Evolutionary conservation across 2,329 filamentous ascomycete genomes (phyloP).

Genomic region (Aspergillus sp.): DNA sequence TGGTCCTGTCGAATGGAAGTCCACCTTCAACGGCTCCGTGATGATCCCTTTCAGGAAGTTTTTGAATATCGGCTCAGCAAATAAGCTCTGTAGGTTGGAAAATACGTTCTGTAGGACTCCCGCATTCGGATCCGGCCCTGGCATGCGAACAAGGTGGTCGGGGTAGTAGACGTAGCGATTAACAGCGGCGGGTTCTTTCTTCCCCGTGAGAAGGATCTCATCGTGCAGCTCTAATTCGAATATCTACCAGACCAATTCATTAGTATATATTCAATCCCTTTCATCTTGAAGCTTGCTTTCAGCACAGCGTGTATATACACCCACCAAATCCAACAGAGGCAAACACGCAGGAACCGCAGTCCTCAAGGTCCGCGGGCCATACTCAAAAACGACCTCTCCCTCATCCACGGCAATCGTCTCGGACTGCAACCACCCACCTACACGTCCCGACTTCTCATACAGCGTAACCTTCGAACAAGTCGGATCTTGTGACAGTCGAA

Average conservation of each 20-base stretch:
- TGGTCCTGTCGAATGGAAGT: slow-evolving; percentile 25
- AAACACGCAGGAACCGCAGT: slow-evolving; percentile 51
- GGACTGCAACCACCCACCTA: slow-evolving; percentile 81
- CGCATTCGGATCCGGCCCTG: slow-evolving; percentile 32
- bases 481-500: slow-evolving; percentile 64
- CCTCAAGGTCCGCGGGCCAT: slow-evolving; percentile 70
- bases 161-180: slow-evolving; percentile 84
- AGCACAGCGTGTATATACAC: slow-evolving; percentile 13
- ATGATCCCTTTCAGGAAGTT: slow-evolving; percentile 34
- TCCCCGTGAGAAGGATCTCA: slow-evolving; percentile 49
- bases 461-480: slow-evolving; percentile 65
- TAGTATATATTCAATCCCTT: slow-evolving; percentile 9
- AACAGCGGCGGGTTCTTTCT: slow-evolving; percentile 43
- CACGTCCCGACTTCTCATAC: slow-evolving; percentile 61
- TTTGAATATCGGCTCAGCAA: slow-evolving; percentile 50
- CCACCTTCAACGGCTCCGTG: slow-evolving; percentile 22
- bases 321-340: slow-evolving; percentile 63
- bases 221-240: slow-evolving; percentile 49
- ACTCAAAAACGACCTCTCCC: slow-evolving; percentile 65
- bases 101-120: slow-evolving; percentile 20
- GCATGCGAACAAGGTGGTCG: slow-evolving; percentile 64
- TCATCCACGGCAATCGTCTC: slow-evolving; percentile 52
- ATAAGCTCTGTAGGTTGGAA: slow-evolving; percentile 26
- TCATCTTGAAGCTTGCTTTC: not conserved
- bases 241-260: slow-evolving; percentile 39